These are phyloP conservation scores for Erysimum cheiranthoides DNA, from an alignment of 345 rosid species.

Conservation along the genomic window DNA sequence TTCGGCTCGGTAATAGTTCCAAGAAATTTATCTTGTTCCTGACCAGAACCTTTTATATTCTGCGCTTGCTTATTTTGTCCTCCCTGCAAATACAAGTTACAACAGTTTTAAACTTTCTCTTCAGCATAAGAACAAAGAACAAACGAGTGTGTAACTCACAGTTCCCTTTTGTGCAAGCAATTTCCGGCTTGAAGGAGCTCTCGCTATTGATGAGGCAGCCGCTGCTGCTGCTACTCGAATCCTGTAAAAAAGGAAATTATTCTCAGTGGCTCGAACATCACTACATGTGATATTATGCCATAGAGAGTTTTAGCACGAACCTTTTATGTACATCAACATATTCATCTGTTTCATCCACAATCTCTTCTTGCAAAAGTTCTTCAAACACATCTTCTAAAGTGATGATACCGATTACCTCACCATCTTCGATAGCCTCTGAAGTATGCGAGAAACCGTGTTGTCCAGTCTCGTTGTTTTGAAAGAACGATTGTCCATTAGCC, in stretches of 20 bases:
- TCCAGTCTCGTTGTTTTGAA: conserved; percentile 48
- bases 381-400: conserved; percentile 98
- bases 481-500: conserved; percentile 44
- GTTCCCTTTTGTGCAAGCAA: conserved; percentile 56
- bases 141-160: conserved; percentile 29
- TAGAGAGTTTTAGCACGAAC: conserved; percentile 37
- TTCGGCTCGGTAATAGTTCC: conserved; percentile 36
- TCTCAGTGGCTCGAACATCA: conserved; percentile 12
- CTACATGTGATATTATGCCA: not conserved
- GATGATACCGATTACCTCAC: conserved; percentile 94
- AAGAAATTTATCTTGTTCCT: conserved; percentile 37
- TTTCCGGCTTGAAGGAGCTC: conserved; percentile 89
- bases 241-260: conserved; percentile 49
- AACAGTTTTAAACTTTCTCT: not conserved
- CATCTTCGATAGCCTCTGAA: conserved; percentile 86
- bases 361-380: conserved; percentile 97
- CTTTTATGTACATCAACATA: conserved; percentile 97
- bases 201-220: conserved; percentile 92
- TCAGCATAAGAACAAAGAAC: not conserved
- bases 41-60: conserved; percentile 27
- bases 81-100: conserved; percentile 28
- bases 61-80: conserved; percentile 43
- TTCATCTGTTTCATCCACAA: conserved; percentile 98
- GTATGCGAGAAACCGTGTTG: conserved; percentile 48
- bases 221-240: conserved; percentile 96